Conservation (phyloP, 331 rosid genomes). For the Cucumis variabilis region DNA sequence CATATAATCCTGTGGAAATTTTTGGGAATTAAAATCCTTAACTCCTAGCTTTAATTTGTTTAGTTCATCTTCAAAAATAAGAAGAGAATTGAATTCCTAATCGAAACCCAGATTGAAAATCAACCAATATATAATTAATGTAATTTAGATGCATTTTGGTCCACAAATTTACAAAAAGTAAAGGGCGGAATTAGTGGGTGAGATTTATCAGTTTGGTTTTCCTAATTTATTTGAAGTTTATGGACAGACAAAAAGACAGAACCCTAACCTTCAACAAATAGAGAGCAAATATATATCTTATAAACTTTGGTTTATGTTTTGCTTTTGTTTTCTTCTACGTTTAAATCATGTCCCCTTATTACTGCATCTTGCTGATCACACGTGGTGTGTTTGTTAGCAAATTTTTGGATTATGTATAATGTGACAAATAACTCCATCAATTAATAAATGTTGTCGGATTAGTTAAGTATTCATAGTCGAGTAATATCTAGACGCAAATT, state of each 20-base stretch:
- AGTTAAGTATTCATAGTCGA: neutral
- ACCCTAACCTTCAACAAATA: constrained; percentile 22
- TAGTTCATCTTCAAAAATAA: no score
- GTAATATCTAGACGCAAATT: no score
- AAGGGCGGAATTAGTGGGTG: neutral
- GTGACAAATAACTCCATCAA: neutral
- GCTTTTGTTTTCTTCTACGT: neutral
- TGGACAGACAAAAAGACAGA: constrained; percentile 1
- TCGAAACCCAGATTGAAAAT: no score
- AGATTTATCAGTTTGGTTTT: neutral
- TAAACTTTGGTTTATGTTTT: neutral
- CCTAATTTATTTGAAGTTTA: neutral
- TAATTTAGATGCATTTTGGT: neutral
- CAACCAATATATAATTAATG: no score
- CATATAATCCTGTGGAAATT: no score
- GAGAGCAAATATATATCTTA: neutral
- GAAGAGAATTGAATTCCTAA: no score
- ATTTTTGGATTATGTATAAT: neutral
- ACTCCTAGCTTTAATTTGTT: no score
- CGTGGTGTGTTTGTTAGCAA: neutral
- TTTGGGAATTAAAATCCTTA: no score
- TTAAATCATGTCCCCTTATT: constrained; percentile 23
- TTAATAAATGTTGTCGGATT: neutral
- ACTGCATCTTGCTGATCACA: neutral
- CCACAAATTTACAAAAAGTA: neutral